These are phyloP conservation scores for Mucor circinelloides DNA, from an alignment of 371 early-diverging fungal species.

Conservation along the genomic window DNA sequence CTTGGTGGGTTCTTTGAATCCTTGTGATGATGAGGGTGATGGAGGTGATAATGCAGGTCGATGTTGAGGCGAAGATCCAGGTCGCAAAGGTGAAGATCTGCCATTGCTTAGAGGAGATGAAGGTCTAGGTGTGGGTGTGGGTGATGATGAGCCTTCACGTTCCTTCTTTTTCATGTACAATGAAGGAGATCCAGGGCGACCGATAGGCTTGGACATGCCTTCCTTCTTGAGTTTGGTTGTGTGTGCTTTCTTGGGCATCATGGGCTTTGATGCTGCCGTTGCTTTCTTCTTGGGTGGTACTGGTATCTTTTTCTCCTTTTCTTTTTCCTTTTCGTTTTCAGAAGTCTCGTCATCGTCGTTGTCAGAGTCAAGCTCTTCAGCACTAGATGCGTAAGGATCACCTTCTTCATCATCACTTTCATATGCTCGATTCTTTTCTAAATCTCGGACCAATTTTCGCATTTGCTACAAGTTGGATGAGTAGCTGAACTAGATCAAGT, in stretches of 20 bases:
- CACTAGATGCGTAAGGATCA: slow-evolving; percentile 72
- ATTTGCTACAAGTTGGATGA: slow-evolving; percentile 50
- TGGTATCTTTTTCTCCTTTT: slow-evolving; percentile 29
- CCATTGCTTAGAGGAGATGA: slow-evolving; percentile 7
- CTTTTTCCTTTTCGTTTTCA: slow-evolving; percentile 30
- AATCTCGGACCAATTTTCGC: slow-evolving; percentile 71
- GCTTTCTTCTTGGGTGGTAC: slow-evolving; percentile 42
- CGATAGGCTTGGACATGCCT: slow-evolving; percentile 46
- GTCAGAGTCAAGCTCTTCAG: slow-evolving; percentile 55
- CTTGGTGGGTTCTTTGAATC: slow-evolving; percentile 18
- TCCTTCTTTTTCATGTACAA: slow-evolving; percentile 29
- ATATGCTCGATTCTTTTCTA: slow-evolving; percentile 73
- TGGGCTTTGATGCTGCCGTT: slow-evolving; percentile 31
- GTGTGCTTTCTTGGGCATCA: slow-evolving; percentile 37
- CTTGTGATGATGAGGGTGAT: slow-evolving; percentile 7
- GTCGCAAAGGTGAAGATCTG: slow-evolving; percentile 1
- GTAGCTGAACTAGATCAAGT: slow-evolving; percentile 2
- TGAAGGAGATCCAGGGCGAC: slow-evolving; percentile 51
- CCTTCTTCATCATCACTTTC: slow-evolving; percentile 77
- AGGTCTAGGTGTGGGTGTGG: slow-evolving; percentile 5
- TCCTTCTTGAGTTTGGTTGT: slow-evolving; percentile 56
- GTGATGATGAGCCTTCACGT: slow-evolving; percentile 5
- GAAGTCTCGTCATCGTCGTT: slow-evolving; percentile 50
- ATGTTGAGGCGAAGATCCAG: slow-evolving; percentile 9
- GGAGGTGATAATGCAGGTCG: not conserved